phyloP scores from a whole-genome alignment of 768 basidiomycete genomes.

The Rhodotorula paludigena region DNA sequence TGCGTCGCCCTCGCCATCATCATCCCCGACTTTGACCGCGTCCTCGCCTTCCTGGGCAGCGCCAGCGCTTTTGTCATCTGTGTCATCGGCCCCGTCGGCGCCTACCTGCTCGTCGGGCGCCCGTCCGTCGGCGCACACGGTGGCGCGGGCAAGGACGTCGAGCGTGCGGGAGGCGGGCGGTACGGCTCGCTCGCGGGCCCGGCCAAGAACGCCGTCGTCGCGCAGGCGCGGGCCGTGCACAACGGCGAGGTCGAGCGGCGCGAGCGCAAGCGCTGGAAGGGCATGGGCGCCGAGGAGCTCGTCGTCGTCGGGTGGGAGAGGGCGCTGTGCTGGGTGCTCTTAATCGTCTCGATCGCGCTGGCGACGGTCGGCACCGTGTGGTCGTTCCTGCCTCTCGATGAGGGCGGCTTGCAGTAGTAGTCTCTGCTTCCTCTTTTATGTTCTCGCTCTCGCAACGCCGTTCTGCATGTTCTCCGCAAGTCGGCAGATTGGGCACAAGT shows the following conservation, averaged over 20 bases:
- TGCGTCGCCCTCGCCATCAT: conserved; percentile 31
- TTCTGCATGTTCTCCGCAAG: no score
- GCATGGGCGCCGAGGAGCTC: no score
- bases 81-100: conserved; percentile 69
- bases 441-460: no score
- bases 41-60: conserved; percentile 69
- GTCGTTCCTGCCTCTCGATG: conserved; percentile 51
- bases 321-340: conserved; percentile 56
- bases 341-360: conserved; percentile 59
- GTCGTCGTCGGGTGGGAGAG: conserved; percentile 46
- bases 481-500: no score
- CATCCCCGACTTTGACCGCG: conserved; percentile 37
- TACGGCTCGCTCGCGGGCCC: background rate
- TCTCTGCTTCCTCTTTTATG: no score
- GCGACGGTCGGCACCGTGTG: conserved; percentile 71
- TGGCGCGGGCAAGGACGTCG: background rate
- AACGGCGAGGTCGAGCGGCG: background rate
- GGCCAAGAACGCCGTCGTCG: background rate
- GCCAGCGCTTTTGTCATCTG: conserved; percentile 73
- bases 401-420: background rate
- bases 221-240: background rate
- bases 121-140: conserved; percentile 51
- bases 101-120: conserved; percentile 65
- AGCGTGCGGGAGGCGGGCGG: background rate
- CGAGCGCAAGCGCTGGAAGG: background rate